Percentiles rank a stretch among this genome's conserved stretches.
These are phyloP conservation scores for Lotmaria passim DNA, from an alignment of 208 protist genomes.

Conservation along the genomic window DNA sequence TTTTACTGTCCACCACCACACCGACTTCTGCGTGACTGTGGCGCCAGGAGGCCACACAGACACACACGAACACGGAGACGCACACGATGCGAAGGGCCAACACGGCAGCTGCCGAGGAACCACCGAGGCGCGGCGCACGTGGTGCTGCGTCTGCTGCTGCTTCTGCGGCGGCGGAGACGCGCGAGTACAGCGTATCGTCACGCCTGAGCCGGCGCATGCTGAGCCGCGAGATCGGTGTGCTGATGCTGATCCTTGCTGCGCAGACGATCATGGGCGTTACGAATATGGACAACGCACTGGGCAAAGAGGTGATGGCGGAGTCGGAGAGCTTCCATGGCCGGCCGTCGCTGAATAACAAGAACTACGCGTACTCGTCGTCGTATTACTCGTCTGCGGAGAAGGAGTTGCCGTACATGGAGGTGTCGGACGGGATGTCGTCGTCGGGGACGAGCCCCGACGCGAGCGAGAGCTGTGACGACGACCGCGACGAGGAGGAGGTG, in stretches of 20 bases:
- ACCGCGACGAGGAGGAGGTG: no score
- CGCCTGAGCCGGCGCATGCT: slow-evolving; percentile 36
- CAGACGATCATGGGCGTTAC: slow-evolving; percentile 41
- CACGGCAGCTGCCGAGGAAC: slow-evolving; percentile 6
- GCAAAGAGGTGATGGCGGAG: slow-evolving; percentile 67
- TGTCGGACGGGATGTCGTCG: no score
- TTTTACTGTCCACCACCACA: no score
- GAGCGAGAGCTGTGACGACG: no score
- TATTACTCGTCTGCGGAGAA: slow-evolving; percentile 44
- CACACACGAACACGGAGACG: no score
- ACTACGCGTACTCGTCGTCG: slow-evolving; percentile 30
- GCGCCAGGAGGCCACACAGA: no score
- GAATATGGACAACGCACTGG: slow-evolving; percentile 44
- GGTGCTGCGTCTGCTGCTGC: no score
- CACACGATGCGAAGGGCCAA: slow-evolving; percentile 1
- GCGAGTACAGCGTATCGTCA: slow-evolving; percentile 1
- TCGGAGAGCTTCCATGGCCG: slow-evolving; percentile 33
- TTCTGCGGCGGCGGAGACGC: background rate
- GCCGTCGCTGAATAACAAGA: slow-evolving; percentile 38
- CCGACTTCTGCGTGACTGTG: no score
- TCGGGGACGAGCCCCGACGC: no score
- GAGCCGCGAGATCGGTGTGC: slow-evolving; percentile 50
- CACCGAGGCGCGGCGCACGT: slow-evolving; percentile 1
- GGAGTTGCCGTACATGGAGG: no score
- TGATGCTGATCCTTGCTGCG: slow-evolving; percentile 58